phyloP scores from a whole-genome alignment of 2,329 filamentous ascomycete species.

The Penicillium sclerotigenum region DNA sequence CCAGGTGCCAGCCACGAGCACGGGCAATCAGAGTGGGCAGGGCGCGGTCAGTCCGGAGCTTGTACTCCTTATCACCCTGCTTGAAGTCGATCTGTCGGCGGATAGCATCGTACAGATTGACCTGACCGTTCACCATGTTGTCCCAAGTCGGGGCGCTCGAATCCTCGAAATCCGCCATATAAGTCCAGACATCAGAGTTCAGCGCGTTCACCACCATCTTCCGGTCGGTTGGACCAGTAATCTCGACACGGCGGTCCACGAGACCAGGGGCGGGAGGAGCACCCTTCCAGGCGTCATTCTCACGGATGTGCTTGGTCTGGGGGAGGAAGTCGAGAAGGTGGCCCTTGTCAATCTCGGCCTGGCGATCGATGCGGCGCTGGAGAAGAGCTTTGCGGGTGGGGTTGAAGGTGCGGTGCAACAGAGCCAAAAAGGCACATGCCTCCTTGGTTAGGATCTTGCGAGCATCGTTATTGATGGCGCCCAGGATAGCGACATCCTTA shows the following conservation, averaged over 20 bases:
- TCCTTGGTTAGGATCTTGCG: conserved; percentile 90
- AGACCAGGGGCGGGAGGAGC: conserved; percentile 87
- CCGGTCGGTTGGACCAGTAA: conserved; percentile 92
- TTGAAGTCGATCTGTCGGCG: conserved; percentile 95
- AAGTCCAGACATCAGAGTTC: conserved; percentile 95
- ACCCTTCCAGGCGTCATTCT: conserved; percentile 90
- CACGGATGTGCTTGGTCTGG: conserved; percentile 92
- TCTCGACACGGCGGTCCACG: conserved; percentile 91
- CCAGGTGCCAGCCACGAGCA: conserved; percentile 94
- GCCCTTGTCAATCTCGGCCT: conserved; percentile 90
- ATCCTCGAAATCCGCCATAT: conserved; percentile 99
- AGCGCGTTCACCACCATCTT: conserved; percentile 99
- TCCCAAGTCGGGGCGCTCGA: conserved; percentile 96
- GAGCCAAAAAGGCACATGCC: conserved; percentile 85
- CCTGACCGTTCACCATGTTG: conserved; percentile 98
- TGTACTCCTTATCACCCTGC: conserved; percentile 92
- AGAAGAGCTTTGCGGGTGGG: conserved; percentile 80
- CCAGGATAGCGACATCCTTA: conserved; percentile 83
- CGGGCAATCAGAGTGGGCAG: conserved; percentile 91
- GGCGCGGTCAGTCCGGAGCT: conserved; percentile 83
- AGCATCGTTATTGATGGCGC: conserved; percentile 71
- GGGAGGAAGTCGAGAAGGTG: conserved; percentile 88
- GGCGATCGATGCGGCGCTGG: conserved; percentile 78
- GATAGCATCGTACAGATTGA: conserved; percentile 95
- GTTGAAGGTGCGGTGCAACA: conserved; percentile 95